A percentile compares a stretch with the other conserved stretches of the same genome.
Conservation (phyloP, 2,329 filamentous ascomycete genomes). For the Tolypocladium cylindrosporum region DNA sequence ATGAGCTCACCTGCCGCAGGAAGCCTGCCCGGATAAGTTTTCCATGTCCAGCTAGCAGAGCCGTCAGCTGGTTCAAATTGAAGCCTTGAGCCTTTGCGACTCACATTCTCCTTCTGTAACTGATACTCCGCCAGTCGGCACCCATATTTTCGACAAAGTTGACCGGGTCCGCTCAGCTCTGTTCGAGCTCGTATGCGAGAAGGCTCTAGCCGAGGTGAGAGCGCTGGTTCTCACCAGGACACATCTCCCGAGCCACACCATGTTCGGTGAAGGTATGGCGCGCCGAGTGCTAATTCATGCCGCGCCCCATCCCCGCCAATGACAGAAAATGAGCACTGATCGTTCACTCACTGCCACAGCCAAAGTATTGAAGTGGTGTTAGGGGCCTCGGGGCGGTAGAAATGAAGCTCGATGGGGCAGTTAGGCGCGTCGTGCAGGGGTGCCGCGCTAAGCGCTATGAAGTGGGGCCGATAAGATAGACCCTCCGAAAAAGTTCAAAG, state of each 20-base stretch:
- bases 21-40: constrained; percentile 64
- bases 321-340: neutral
- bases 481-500: constrained; percentile 7
- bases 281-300: neutral
- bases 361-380: too few species aligned
- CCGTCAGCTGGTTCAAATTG: neutral
- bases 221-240: constrained; percentile 2
- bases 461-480: constrained; percentile 10
- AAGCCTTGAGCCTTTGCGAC: constrained; percentile 6
- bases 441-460: neutral
- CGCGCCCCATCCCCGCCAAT: neutral
- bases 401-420: neutral
- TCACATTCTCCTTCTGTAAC: constrained; percentile 44
- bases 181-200: constrained; percentile 15
- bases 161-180: constrained; percentile 22
- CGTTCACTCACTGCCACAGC: neutral
- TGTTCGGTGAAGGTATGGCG: constrained; percentile 9
- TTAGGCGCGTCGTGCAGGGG: neutral
- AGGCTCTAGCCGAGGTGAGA: constrained; percentile 8
- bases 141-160: constrained; percentile 64
- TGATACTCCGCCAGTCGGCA: constrained; percentile 62
- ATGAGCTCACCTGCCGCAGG: constrained; percentile 51
- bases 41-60: constrained; percentile 46
- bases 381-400: neutral
- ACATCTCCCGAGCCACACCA: constrained; percentile 6